Conservation (phyloP, 2,329 filamentous ascomycete species). For the Berkeleyomyces basicola region DNA sequence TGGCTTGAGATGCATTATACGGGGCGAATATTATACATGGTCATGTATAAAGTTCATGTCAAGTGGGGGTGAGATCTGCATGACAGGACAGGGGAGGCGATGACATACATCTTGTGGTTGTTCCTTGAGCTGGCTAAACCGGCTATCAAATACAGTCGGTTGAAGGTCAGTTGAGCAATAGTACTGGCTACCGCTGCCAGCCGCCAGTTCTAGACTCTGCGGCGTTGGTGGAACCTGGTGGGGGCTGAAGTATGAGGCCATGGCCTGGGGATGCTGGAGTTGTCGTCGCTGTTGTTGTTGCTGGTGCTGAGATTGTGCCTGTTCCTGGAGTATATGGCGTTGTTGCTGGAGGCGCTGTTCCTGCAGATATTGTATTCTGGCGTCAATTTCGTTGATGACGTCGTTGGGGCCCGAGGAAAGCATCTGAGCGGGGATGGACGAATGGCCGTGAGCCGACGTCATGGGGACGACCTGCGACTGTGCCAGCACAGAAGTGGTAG, state of each 20-base stretch:
- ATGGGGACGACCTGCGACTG: slow-evolving; percentile 13
- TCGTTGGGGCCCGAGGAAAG: slow-evolving; percentile 32
- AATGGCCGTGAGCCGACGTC: slow-evolving; percentile 27
- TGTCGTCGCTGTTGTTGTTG: slow-evolving; percentile 27
- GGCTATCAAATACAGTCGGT: slow-evolving; percentile 38
- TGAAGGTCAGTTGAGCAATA: slow-evolving; percentile 41
- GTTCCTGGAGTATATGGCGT: slow-evolving; percentile 40
- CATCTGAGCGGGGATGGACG: slow-evolving; percentile 30
- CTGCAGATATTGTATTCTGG: slow-evolving; percentile 49
- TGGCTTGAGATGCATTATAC: neutral
- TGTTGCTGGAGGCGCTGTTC: slow-evolving; percentile 46
- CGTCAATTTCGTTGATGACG: slow-evolving; percentile 42
- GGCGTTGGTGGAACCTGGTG: slow-evolving; percentile 58
- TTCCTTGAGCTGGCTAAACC: slow-evolving; percentile 48
- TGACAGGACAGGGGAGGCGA: neutral
- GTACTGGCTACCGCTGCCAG: slow-evolving; percentile 35
- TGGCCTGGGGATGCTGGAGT: slow-evolving; percentile 1
- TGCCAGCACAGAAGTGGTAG: slow-evolving; percentile 7
- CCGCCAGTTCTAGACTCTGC: slow-evolving; percentile 62
- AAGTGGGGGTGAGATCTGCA: neutral
- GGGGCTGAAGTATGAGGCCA: slow-evolving; percentile 35
- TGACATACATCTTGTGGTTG: slow-evolving; percentile 42
- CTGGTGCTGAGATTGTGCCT: slow-evolving; percentile 26
- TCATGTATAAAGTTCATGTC: slow-evolving; percentile 6
- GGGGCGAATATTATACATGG: neutral